Percentiles rank a stretch among this genome's conserved stretches.
phyloP scores from a whole-genome alignment of 495 filamentous ascomycete genomes.

The Penicillium nucicola region DNA sequence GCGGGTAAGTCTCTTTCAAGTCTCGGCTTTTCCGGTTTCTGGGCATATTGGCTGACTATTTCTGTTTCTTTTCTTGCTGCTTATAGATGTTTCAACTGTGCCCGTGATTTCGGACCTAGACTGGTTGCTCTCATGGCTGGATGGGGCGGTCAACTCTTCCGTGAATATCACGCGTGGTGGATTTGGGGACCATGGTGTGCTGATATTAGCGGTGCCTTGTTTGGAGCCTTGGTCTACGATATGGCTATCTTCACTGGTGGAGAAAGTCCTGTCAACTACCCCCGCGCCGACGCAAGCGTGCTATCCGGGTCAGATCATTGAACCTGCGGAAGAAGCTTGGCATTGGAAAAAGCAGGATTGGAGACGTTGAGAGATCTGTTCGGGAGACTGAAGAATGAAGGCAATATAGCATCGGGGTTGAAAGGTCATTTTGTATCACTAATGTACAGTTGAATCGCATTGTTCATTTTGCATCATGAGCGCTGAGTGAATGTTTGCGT shows the following conservation, averaged over 20 bases:
- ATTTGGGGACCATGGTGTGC: slow-evolving; percentile 52
- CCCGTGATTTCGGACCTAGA: slow-evolving; percentile 56
- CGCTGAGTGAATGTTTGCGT: background rate
- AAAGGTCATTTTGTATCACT: background rate
- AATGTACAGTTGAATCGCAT: background rate
- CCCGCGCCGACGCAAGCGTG: slow-evolving; percentile 1
- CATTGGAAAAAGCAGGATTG: background rate
- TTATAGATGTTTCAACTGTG: slow-evolving; percentile 55
- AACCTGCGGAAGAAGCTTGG: slow-evolving; percentile 1
- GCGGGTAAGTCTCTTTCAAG: slow-evolving; percentile 20
- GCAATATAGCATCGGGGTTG: background rate
- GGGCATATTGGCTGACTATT: slow-evolving; percentile 47
- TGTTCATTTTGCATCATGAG: background rate
- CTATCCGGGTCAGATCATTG: background rate
- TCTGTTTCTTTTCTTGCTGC: too few species aligned
- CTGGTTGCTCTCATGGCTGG: slow-evolving; percentile 51
- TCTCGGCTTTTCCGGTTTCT: background rate
- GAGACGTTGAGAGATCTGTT: background rate
- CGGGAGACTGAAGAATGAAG: background rate
- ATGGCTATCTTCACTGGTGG: slow-evolving; percentile 48
- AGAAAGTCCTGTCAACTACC: slow-evolving; percentile 44
- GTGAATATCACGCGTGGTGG: slow-evolving; percentile 49
- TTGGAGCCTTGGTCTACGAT: slow-evolving; percentile 51
- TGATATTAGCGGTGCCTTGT: slow-evolving; percentile 43
- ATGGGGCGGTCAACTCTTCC: slow-evolving; percentile 38